Evolutionary conservation across 371 early-diverging fungal genomes (phyloP).

Genomic region (Hamiltosporidium magnivora): DNA sequence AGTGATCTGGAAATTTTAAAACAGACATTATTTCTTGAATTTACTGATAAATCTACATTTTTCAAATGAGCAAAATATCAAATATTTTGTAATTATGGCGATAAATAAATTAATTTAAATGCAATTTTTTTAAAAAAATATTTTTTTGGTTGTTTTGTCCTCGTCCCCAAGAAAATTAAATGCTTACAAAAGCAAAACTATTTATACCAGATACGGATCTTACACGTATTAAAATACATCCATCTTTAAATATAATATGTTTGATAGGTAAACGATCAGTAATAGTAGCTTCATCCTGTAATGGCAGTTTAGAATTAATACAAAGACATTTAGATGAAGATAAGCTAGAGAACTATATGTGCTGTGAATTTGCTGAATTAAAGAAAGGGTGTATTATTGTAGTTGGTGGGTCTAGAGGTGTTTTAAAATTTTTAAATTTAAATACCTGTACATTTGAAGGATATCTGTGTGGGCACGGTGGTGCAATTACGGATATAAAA

Average conservation of each 20-base stretch:
- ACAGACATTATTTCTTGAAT: no score
- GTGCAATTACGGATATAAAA: constrained; percentile 25
- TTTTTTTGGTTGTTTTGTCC: no score
- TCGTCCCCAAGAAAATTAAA: no score
- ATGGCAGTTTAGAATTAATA: neutral
- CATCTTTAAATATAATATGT: neutral
- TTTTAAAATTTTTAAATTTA: constrained; percentile 1
- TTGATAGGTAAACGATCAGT: neutral
- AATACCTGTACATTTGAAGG: neutral
- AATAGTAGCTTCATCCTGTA: neutral
- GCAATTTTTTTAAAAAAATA: no score
- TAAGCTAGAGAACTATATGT: neutral
- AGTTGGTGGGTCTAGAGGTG: neutral
- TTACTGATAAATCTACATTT: no score
- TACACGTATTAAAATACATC: neutral
- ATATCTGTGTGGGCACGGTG: constrained; percentile 35
- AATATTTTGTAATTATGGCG: no score
- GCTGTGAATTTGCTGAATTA: neutral
- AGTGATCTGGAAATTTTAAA: no score
- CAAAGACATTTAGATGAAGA: neutral
- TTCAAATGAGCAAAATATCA: no score
- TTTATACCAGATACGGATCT: neutral
- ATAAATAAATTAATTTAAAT: no score
- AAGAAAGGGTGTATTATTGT: neutral
- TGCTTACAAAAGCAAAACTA: no score